These are phyloP conservation scores for Kappamyces sp. DNA, from an alignment of 192 early-diverging fungal species.

Conservation along the genomic window DNA sequence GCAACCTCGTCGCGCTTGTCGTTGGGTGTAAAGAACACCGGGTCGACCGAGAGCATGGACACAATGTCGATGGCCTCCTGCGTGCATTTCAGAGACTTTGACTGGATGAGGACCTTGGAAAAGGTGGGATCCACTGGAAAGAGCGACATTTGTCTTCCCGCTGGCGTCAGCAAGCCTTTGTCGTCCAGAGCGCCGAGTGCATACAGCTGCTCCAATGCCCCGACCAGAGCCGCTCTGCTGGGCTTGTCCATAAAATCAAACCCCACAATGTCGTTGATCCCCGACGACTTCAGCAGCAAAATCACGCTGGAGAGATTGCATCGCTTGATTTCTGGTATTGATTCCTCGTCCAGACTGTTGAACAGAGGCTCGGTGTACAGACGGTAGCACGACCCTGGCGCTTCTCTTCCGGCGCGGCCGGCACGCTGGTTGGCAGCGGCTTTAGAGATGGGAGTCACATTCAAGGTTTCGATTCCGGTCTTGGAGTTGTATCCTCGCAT, in stretches of 20 bases:
- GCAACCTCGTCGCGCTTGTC: conserved; percentile 77
- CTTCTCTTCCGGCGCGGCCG: conserved; percentile 94
- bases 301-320: conserved; percentile 83
- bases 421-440: conserved; percentile 83
- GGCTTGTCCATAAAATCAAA: conserved; percentile 98
- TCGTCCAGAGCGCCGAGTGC: conserved; percentile 83
- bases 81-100: conserved; percentile 63
- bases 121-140: conserved; percentile 89
- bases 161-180: conserved; percentile 64
- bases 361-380: conserved; percentile 85
- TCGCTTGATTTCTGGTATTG: conserved; percentile 89
- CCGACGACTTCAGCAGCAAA: conserved; percentile 85
- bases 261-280: conserved; percentile 75
- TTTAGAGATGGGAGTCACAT: conserved; percentile 84
- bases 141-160: conserved; percentile 71
- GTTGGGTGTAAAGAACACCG: conserved; percentile 80
- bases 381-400: conserved; percentile 83
- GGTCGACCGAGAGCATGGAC: conserved; percentile 85
- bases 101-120: conserved; percentile 83
- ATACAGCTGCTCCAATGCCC: conserved; percentile 84
- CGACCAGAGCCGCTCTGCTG: conserved; percentile 61
- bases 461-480: conserved; percentile 69
- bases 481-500: conserved; percentile 81
- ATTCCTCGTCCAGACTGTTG: conserved; percentile 65
- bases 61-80: conserved; percentile 85